A percentile compares a stretch with the other conserved stretches of the same genome.
Evolutionary conservation across 2,329 filamentous ascomycete species (phyloP).

Genomic region (Botrytis porri): DNA sequence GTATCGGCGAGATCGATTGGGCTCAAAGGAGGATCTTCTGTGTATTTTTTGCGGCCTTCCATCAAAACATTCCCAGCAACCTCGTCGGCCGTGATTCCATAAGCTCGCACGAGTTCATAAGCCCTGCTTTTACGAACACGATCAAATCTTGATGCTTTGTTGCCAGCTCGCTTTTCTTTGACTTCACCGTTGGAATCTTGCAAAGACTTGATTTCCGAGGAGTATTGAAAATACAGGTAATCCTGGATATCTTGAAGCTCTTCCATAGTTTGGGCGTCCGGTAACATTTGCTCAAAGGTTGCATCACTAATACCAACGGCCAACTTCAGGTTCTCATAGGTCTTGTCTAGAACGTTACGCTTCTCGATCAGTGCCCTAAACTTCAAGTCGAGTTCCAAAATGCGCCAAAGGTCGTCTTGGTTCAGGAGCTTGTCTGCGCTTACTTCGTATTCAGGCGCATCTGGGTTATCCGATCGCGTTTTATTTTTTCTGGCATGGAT

Average conservation of each 20-base stretch:
- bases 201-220: constrained; percentile 77
- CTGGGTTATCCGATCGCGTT: constrained; percentile 58
- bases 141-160: constrained; percentile 76
- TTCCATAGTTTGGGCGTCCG: constrained; percentile 79
- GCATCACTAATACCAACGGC: constrained; percentile 62
- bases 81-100: constrained; percentile 85
- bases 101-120: constrained; percentile 79
- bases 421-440: constrained; percentile 83
- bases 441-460: constrained; percentile 70
- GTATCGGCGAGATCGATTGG: constrained; percentile 86
- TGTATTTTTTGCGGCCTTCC: constrained; percentile 72
- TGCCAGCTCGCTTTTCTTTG: constrained; percentile 72
- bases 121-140: constrained; percentile 77
- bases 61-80: constrained; percentile 83
- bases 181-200: constrained; percentile 59
- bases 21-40: constrained; percentile 76
- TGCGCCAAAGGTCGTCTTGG: constrained; percentile 91
- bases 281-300: constrained; percentile 80
- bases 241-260: constrained; percentile 96
- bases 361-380: constrained; percentile 92
- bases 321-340: constrained; percentile 68
- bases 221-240: constrained; percentile 93
- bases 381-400: constrained; percentile 91
- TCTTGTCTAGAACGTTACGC: constrained; percentile 77
- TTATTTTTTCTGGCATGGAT: constrained; percentile 78